Conservation (phyloP, 495 filamentous ascomycete species). For the Penicillium mononematosum region DNA sequence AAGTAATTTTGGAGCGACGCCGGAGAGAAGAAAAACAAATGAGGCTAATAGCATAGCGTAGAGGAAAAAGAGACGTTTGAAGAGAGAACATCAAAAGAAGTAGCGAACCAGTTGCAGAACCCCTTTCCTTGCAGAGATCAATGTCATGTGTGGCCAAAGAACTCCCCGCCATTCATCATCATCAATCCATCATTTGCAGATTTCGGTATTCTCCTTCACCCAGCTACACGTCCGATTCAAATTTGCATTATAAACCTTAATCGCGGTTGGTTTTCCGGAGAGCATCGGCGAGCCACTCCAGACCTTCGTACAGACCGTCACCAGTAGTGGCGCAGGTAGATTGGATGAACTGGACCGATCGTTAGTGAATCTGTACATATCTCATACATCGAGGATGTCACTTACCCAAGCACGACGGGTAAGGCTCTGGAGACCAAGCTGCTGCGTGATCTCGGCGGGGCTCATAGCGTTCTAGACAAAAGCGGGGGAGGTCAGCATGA, state of each 20-base stretch:
- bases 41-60: constrained; percentile 49
- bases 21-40: constrained; percentile 42
- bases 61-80: constrained; percentile 39
- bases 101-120: constrained; percentile 24
- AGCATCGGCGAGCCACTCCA: constrained; percentile 97
- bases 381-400: constrained; percentile 18
- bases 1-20: constrained; percentile 36
- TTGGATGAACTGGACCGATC: constrained; percentile 83
- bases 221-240: constrained; percentile 30
- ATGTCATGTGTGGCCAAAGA: constrained; percentile 33
- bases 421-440: constrained; percentile 98
- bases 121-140: constrained; percentile 19
- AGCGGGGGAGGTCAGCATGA: constrained; percentile 15
- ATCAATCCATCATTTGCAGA: constrained; percentile 44
- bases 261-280: constrained; percentile 87
- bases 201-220: constrained; percentile 39
- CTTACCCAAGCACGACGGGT: constrained; percentile 97
- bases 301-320: constrained; percentile 99
- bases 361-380: constrained; percentile 17
- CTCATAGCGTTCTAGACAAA: constrained; percentile 91
- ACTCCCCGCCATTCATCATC: constrained; percentile 42
- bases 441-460: constrained; percentile 98
- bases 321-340: constrained; percentile 98
- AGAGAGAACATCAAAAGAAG: constrained; percentile 41
- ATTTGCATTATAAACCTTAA: constrained; percentile 53